phyloP scores from a whole-genome alignment of 148 eudicot species.

The Persicaria maculosa region DNA sequence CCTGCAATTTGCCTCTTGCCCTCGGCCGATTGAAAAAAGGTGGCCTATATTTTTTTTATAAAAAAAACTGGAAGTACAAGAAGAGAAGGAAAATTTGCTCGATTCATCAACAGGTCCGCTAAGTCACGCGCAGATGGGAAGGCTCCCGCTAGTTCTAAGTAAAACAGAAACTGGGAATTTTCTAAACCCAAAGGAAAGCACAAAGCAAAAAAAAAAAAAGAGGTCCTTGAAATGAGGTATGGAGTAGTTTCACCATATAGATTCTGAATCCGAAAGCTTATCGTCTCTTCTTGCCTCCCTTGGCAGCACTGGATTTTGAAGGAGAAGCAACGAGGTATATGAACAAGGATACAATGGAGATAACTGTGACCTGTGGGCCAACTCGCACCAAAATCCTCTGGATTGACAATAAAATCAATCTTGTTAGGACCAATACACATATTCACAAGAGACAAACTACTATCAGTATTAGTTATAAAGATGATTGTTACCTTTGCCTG shows the following conservation, averaged over 20 bases:
- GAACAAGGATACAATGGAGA: constrained; percentile 4
- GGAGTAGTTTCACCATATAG: not conserved
- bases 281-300: constrained; percentile 16
- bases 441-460: not conserved
- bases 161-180: not conserved
- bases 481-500: constrained; percentile 9
- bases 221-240: not conserved
- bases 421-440: not conserved
- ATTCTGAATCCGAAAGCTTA: not conserved
- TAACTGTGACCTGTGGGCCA: constrained; percentile 9
- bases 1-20: no score
- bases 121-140: not conserved
- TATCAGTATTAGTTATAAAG: not conserved
- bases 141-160: not conserved
- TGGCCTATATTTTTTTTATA: not conserved
- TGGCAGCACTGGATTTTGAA: constrained; percentile 11
- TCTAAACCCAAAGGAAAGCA: not conserved
- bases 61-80: not conserved
- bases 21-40: not conserved
- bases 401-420: not conserved
- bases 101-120: not conserved
- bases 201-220: not conserved
- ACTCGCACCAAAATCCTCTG: constrained; percentile 8
- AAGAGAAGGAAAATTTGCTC: not conserved
- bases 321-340: constrained; percentile 9